Evolutionary conservation across 1,284 basidiomycete species (phyloP), one percentile per base, ranked within the genome.

Genomic region (Athelia psychrophila): DNA sequence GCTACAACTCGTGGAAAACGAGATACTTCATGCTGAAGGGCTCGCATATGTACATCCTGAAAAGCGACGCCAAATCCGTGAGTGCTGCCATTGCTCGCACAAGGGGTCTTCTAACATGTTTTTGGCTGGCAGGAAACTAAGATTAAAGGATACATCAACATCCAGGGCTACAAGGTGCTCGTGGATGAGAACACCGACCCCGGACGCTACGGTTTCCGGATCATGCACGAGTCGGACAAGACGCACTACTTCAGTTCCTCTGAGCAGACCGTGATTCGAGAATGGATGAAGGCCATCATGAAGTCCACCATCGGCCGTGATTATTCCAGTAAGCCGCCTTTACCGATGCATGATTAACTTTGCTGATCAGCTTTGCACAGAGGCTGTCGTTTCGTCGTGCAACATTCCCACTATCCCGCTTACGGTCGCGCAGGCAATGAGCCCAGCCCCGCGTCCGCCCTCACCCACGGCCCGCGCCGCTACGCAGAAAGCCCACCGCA

Each of bases 271-370:
- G 70, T 85, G 35, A 80, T 98, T 46, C 83, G 97, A 13, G 93
- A 94, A 59, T 99, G 97, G 97, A 99, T 99, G 96, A 99, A 99
- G 76, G 93, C 94, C 10, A 83, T 99, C 61, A 98, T 98, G 93
- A 99, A 99, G 71, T 91, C 95, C 2, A 98, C 96, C 3, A 99
- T 99, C 62, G 89, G 84, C 16, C 77, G 97, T 51, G 94, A 97
- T 68, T 96, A 95, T 66, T 79, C 86, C 12, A 89, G 93, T 94
- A 64, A 46, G 87, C 76, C 3, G 32, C 49, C 44, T 45, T 44
- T 9, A 6, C 3, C 50, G 16, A 10, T 44, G 3, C 33, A 13
- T 3, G 40, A 2, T 33, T 40, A 49, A 47, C 13, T 50, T 33
- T 6, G 47, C 54, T 63, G 24, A 57, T 24, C 50, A 22, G 47